Evolutionary conservation across 345 rosid species (phyloP), one percentile per base, ranked within the genome.

Genomic region (Pistacia integerrima): DNA sequence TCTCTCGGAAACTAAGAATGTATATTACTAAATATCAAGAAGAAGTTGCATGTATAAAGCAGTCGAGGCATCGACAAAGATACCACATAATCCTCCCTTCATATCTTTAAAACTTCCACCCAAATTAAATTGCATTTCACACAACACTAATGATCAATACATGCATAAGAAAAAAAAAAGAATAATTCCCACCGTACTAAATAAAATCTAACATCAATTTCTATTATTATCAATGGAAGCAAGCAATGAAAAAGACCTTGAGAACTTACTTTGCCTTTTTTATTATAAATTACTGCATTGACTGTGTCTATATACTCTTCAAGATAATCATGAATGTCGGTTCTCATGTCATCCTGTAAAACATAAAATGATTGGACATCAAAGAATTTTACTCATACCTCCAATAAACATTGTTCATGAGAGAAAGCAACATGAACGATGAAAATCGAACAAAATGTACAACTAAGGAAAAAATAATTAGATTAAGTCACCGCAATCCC

Each of bases 341-440:
- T 95, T 11, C 98, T 98, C 99, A 95, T 95, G 76, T 98, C 98
- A 81, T 93, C 99, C 99, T 95, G 79, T 69, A 75, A 52, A 79
- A 62, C 48, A 60, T 54, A 9, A 28, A 60, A 77, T 28, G 54
- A 44, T 69, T 14, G 67, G 44, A 54, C 55, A 52, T 76, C 51
- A 58, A 20, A 18, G 64, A 14, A 75, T 14, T 69, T 64, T 30
- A 57, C n/a, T 52, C 33, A 14, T 16, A 46, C 54, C 20, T 5
- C 3, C 49, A 54, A 56, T 20, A 35, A 13, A 46, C 17, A 71
- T 36, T 13, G 25, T 30, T 18, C 56, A 59, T 5, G 5, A 60
- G 14, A 9, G 25, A 16, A 25, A 57, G 8, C 11, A 44, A 59
- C 5, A 41, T 58, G 60, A 10, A 38, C 28, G 20, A 28, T 46